phyloP scores from a whole-genome alignment of 139 green algal species.

The Chlorella sp. region DNA sequence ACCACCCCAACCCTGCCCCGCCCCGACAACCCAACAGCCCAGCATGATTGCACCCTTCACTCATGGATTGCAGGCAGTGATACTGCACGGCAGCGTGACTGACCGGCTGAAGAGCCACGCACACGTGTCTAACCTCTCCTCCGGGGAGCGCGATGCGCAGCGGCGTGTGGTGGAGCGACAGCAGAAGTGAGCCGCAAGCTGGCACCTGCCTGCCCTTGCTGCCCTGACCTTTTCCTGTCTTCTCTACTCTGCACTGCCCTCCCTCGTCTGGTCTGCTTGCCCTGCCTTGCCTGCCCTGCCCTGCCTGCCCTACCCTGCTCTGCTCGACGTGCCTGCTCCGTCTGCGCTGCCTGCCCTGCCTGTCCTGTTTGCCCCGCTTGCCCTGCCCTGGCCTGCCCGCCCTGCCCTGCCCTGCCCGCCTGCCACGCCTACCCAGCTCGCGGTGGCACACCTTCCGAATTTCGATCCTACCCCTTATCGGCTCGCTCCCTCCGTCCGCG shows the following conservation, averaged over 20 bases:
- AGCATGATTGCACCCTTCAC: no score
- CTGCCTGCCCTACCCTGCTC: background rate
- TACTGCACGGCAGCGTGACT: background rate
- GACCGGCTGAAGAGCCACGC: background rate
- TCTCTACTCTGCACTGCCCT: background rate
- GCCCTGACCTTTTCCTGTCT: no score
- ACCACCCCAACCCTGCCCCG: no score
- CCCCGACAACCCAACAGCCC: no score
- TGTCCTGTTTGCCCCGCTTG: background rate
- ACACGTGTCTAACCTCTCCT: background rate
- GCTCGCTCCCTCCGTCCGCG: no score
- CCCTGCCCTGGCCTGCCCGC: no score
- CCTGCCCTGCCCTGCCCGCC: no score
- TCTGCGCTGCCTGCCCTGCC: no score
- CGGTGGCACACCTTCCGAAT: no score
- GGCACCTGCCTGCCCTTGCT: background rate
- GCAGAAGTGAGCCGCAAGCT: background rate
- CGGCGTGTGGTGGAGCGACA: background rate
- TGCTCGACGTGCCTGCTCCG: background rate
- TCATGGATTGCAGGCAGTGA: no score
- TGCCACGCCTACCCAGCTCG: no score
- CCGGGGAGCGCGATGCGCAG: background rate
- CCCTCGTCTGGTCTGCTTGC: background rate
- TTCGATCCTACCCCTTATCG: no score
- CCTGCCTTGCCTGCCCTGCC: background rate